A percentile compares a stretch with the other conserved stretches of the same genome.
These are phyloP conservation scores for Pythium phragmiticola DNA, from an alignment of 352 stramenopile genomes.

Conservation along the genomic window DNA sequence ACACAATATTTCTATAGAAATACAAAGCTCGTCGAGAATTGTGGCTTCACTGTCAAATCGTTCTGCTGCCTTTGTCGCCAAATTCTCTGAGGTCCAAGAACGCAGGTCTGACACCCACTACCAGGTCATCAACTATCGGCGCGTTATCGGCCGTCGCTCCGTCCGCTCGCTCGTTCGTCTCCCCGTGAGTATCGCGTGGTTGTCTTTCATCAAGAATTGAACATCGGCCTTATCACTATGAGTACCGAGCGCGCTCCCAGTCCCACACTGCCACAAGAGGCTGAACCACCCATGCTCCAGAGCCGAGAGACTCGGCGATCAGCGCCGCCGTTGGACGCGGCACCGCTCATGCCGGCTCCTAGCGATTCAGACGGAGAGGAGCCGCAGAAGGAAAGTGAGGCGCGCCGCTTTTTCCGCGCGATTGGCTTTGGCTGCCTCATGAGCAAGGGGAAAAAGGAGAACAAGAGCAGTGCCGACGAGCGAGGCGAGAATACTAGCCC, in stretches of 20 bases:
- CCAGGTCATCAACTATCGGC: too few species aligned
- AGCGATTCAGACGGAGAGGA: conserved; percentile 15
- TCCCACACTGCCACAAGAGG: conserved; percentile 2
- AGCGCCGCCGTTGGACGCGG: conserved; percentile 13
- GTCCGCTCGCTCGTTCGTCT: too few species aligned
- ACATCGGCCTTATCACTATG: not conserved
- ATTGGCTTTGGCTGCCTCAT: conserved; percentile 24
- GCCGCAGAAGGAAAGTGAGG: conserved; percentile 12
- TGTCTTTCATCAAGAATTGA: too few species aligned
- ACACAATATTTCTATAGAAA: too few species aligned
- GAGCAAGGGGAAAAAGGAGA: not conserved
- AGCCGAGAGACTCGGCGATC: conserved; percentile 14
- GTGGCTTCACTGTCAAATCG: too few species aligned
- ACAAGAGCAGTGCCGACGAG: conserved; percentile 21
- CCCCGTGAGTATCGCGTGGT: too few species aligned
- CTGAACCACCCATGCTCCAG: not conserved
- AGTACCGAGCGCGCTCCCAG: not conserved
- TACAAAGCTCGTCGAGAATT: too few species aligned
- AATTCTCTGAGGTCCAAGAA: too few species aligned
- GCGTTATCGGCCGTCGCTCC: too few species aligned
- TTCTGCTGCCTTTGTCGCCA: too few species aligned
- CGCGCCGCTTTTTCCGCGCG: conserved; percentile 19
- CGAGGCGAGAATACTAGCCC: too few species aligned
- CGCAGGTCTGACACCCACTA: too few species aligned
- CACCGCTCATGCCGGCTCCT: conserved; percentile 15